Base-by-base conservation (phyloP, 2,329 filamentous ascomycete genomes). In the Aureobasidium sp. region DNA sequence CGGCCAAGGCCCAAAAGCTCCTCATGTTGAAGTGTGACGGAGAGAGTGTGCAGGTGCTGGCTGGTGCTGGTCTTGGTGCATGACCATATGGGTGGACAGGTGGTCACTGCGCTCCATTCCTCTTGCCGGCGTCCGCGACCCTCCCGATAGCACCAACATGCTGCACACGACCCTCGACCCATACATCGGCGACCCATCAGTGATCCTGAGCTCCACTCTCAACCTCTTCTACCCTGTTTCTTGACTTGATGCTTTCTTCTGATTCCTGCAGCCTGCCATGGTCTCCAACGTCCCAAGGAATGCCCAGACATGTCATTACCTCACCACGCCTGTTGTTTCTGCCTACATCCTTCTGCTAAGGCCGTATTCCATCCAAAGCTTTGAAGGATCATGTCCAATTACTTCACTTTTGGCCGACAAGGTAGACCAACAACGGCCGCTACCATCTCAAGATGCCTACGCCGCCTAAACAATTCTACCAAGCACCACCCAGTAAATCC, bases 1-100 rank as follows among this genome's bases (percentile, higher is more conserved):
- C 77, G 22, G 78, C 77, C 27, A 81, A 71, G 11, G 78, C 78
- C 73, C 78, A 77, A 67, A 81, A 76, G 64, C 76, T 73, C 69
- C 70, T 78, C 78, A 80, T 79, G n/a, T 34, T 48, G 14, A n/a
- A 27, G 15, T 55, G 37, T 37, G 31, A 34, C 31, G 31, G 31
- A 34, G 31, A 34, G 31, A 34, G 31, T 34, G 31, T 34, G 31
- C 31, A 9, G 31, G 9, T 34, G 31, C 31, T 34, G 31, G 31
- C 31, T 31, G 31, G 31, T 31, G 31, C 31, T 31, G 31, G 31
- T 53, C 36, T 3, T 51, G 29, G 20, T 51, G n/a, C 17, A 34
- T 51, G 48, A 51, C 31, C 29, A 34, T 41, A 36, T 4, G 22
- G n/a, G 37, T 42, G 37, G 37, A 56, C 34, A 47, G 53, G n/a